Evolutionary conservation across 306 rosid genomes (phyloP).

Genomic region (Senna tora): DNA sequence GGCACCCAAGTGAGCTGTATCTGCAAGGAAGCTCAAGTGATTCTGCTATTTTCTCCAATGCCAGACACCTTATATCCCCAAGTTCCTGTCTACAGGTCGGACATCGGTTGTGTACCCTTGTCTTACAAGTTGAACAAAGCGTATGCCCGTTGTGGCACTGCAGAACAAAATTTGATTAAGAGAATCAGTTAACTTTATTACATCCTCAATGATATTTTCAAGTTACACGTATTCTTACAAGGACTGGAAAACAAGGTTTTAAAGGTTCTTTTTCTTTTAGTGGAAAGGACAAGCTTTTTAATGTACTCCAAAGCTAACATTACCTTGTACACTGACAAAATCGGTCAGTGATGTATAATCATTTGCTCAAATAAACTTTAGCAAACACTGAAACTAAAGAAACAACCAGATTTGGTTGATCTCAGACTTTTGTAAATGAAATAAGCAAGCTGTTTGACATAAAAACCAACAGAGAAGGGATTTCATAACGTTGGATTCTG

Average conservation of each 20-base stretch:
- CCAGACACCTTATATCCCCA: slow-evolving; percentile 71
- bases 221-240: background rate
- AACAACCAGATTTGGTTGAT: background rate
- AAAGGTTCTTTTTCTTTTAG: background rate
- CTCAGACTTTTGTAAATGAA: background rate
- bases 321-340: slow-evolving; percentile 15
- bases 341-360: slow-evolving; percentile 12
- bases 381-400: slow-evolving; percentile 3
- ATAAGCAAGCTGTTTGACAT: slow-evolving; percentile 7
- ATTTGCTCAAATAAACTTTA: slow-evolving; percentile 2
- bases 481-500: background rate
- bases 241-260: background rate
- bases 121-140: slow-evolving; percentile 70
- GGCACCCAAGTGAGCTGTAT: slow-evolving; percentile 58
- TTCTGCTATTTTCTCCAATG: slow-evolving; percentile 71
- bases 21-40: slow-evolving; percentile 73
- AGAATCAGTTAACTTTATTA: slow-evolving; percentile 19
- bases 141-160: slow-evolving; percentile 78
- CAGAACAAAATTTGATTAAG: slow-evolving; percentile 23
- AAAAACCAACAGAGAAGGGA: slow-evolving; percentile 4
- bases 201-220: background rate
- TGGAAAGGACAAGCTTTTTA: background rate
- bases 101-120: slow-evolving; percentile 67
- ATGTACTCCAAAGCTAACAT: background rate
- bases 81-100: slow-evolving; percentile 72